phyloP scores from a whole-genome alignment of 1,284 basidiomycete genomes.

The Volvariella surrecta region DNA sequence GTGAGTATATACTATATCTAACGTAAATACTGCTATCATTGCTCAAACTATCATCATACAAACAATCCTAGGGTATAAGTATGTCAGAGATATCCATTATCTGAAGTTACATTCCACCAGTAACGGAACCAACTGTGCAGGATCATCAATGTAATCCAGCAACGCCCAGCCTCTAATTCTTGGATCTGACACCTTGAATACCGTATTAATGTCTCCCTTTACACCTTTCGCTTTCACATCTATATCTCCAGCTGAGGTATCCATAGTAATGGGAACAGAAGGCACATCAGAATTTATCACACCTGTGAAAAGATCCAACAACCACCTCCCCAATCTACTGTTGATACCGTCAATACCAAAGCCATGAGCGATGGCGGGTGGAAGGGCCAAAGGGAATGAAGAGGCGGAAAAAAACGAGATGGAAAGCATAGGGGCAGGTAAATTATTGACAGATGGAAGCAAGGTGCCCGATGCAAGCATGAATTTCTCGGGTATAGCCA shows the following conservation, averaged over 20 bases:
- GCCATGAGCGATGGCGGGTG: slow-evolving; percentile 67
- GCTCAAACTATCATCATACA: too few relatives aligned
- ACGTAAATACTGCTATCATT: too few relatives aligned
- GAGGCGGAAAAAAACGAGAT: slow-evolving; percentile 78
- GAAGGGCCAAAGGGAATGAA: slow-evolving; percentile 71
- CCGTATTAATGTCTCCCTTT: slow-evolving; percentile 6
- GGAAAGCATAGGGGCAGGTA: slow-evolving; percentile 39
- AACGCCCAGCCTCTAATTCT: slow-evolving; percentile 62
- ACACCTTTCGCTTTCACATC: neutral
- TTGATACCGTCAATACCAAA: slow-evolving; percentile 84
- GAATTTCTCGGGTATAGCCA: slow-evolving; percentile 75
- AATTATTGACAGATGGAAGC: slow-evolving; percentile 22
- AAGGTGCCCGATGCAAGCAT: slow-evolving; percentile 46
- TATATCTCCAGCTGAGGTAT: too few relatives aligned
- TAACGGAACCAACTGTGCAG: slow-evolving; percentile 51
- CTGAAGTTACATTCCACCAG: slow-evolving; percentile 70
- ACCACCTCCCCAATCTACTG: slow-evolving; percentile 57
- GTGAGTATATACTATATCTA: too few relatives aligned
- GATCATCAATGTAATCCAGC: slow-evolving; percentile 62
- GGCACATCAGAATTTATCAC: slow-evolving; percentile 8
- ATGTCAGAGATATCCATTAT: too few relatives aligned
- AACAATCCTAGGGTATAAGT: too few relatives aligned
- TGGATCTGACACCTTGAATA: slow-evolving; percentile 20
- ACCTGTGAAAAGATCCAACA: slow-evolving; percentile 43
- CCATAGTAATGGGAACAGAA: too few relatives aligned